Evolutionary conservation across 1,284 basidiomycete genomes (phyloP), one percentile per base, ranked within the genome.

Genomic region (Fomitopsis palustris): DNA sequence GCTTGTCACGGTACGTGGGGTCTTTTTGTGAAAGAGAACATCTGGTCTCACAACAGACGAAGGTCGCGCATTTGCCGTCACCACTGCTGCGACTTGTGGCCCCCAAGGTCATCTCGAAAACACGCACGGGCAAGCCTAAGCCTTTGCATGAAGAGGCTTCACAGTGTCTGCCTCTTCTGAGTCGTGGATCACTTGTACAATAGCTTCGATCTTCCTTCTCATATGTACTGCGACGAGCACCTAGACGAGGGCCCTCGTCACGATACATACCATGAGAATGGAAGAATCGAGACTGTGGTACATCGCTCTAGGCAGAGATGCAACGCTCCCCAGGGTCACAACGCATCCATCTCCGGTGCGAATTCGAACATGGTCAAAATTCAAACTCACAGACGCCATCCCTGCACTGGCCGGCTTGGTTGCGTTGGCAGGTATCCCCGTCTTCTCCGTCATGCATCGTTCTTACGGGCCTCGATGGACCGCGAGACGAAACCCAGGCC

Each of bases 231-330:
- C 60, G 57, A 59, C 60, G 60, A 56, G 61, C 55, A 67, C 64
- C 65, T 64, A 51, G 33, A 59, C 59, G 59, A 52, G 67, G 65
- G 62, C 59, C 47, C 62, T 45, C 59, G 56, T 61, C 60, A 58
- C 38, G 56, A 61, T 69, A 67, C 67, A 67, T 65, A 69, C 67
- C 67, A 69, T 69, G 67, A 69, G 67, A 69, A 67, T 69, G 67
- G 67, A 69, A 69, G 67, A 67, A 57, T 61, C 60, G 62, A 62
- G 65, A 67, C 63, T 65, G 65, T 62, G 61, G 60, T 63, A 61
- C 54, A 60, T 14, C 49, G 19, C 49, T 52, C 29, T 12, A 47
- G 49, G 31, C 17, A 12, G 6, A 12, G 4, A 27, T 14, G 8
- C 21, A 23, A 4, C n/a, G 17, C 49, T 35, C 8, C 8, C 31